Evolutionary conservation across 2,329 filamentous ascomycete species (phyloP), one percentile per base, ranked within the genome.

Genomic region (Hypoxylon sp.): DNA sequence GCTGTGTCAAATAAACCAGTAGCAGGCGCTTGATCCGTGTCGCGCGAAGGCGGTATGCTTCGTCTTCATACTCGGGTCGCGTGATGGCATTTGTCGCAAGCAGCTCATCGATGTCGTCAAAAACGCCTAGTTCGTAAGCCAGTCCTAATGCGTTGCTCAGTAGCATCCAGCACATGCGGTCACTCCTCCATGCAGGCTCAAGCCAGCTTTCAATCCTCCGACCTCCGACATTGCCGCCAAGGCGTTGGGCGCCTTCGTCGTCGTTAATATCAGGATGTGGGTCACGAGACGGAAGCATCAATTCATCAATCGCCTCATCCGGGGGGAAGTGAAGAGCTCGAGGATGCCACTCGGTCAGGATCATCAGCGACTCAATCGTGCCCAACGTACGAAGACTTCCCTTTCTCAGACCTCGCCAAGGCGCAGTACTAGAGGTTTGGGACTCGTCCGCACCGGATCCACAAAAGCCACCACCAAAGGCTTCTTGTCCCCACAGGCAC

Each of bases 161-260:
- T 12, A 98, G 83, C 93, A 97, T 97, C 95, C 95, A 97, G 75
- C 93, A 97, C 92, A 97, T 97, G 57, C 93, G 91, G 74, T 97
- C 95, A 69, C 91, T 93, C 72, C 95, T 87, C 93, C 95, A 97
- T 7, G 93, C 95, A 2, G 96, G 96, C 77, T 99, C 96, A 3
- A 98, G 87, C 93, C 96, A 98, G 76, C 93, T 95, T 75, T 97
- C 93, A 68, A 97, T 96, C 26, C 93, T 85, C 76, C 92, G 90
- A 8, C 93, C 93, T 45, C 93, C 92, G 18, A 93, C 86, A n/a
- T 88, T 87, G 28, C 85, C 85, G 64, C 78, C 76, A 5, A 80
- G 80, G 54, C 81, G 77, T 60, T 78, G 77, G 20, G 73, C 77
- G 2, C 76, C 77, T 55, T 81, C 81, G n/a, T 83, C 80, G 6